Conservation (phyloP, 495 filamentous ascomycete genomes). For the Penicillium bovifimosum region DNA sequence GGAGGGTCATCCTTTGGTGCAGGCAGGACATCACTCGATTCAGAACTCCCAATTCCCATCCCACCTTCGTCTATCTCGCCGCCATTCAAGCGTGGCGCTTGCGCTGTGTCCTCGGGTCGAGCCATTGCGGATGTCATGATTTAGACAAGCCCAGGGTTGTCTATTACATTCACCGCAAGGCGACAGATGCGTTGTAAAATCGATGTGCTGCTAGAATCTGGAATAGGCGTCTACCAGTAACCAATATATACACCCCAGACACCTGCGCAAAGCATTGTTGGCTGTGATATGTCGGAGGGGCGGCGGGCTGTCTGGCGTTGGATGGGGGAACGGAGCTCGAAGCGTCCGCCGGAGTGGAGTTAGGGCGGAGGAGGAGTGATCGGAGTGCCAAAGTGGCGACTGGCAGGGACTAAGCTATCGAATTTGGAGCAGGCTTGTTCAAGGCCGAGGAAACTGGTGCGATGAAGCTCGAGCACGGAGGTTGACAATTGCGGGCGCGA, state of each 20-base stretch:
- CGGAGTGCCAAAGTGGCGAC: neutral
- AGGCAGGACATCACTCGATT: conserved; percentile 20
- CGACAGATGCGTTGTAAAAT: neutral
- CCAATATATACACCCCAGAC: neutral
- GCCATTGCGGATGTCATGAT: conserved; percentile 37
- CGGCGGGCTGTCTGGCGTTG: neutral
- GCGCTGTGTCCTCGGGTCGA: conserved; percentile 37
- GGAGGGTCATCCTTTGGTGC: conserved; percentile 24
- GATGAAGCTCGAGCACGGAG: conserved; percentile 4
- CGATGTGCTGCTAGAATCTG: neutral
- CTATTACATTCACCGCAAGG: neutral
- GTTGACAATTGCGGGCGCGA: neutral
- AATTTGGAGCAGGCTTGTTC: neutral
- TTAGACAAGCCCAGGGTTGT: neutral
- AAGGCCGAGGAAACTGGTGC: conserved; percentile 7
- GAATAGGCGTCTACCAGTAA: conserved; percentile 6
- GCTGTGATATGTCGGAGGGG: neutral
- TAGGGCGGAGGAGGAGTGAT: neutral
- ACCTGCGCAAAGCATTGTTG: conserved; percentile 16
- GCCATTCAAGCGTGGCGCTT: conserved; percentile 30
- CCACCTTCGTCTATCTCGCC: conserved; percentile 34
- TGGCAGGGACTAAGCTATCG: neutral
- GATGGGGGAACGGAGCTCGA: neutral
- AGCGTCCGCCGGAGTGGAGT: neutral
- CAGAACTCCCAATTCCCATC: conserved; percentile 16